A percentile compares a stretch with the other conserved stretches of the same genome.
Conservation (phyloP, 495 filamentous ascomycete genomes). For the Pseudoneurospora amorphoporcata region DNA sequence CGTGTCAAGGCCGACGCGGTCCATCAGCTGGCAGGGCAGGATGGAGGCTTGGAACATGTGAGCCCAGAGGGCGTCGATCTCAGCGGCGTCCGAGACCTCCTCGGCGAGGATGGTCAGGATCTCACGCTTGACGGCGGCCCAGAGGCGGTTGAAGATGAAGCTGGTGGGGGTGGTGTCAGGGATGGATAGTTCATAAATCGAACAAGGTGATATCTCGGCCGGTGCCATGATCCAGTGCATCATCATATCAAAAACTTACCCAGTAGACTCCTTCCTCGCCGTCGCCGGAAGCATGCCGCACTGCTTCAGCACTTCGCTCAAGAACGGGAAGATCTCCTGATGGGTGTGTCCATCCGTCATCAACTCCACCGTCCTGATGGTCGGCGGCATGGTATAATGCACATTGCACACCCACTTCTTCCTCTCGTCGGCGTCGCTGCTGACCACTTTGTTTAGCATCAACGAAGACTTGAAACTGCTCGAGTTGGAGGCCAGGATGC, state of each 20-base stretch:
- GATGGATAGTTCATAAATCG: neutral
- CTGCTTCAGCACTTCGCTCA: slow-evolving; percentile 25
- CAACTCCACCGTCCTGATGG: slow-evolving; percentile 38
- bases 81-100: slow-evolving; percentile 30
- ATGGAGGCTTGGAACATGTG: slow-evolving; percentile 14
- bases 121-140: slow-evolving; percentile 45
- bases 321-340: slow-evolving; percentile 30
- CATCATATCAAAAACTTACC: slow-evolving; percentile 7
- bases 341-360: slow-evolving; percentile 46
- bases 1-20: slow-evolving; percentile 33
- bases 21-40: slow-evolving; percentile 2
- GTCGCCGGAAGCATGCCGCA: slow-evolving; percentile 31
- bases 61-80: slow-evolving; percentile 35
- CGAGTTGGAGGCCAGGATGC: slow-evolving; percentile 41
- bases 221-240: neutral
- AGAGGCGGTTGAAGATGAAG: slow-evolving; percentile 49
- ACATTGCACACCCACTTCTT: slow-evolving; percentile 33
- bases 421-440: slow-evolving; percentile 19
- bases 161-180: neutral
- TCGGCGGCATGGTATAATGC: slow-evolving; percentile 46
- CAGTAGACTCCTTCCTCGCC: slow-evolving; percentile 38
- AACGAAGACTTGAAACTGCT: slow-evolving; percentile 36
- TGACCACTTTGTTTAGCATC: slow-evolving; percentile 37
- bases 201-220: neutral
- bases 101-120: slow-evolving; percentile 36